Evolutionary conservation across 1,139 yeast species (phyloP), one percentile per base, ranked within the genome.

Genomic region (Cylindricascospora bacillispora): DNA sequence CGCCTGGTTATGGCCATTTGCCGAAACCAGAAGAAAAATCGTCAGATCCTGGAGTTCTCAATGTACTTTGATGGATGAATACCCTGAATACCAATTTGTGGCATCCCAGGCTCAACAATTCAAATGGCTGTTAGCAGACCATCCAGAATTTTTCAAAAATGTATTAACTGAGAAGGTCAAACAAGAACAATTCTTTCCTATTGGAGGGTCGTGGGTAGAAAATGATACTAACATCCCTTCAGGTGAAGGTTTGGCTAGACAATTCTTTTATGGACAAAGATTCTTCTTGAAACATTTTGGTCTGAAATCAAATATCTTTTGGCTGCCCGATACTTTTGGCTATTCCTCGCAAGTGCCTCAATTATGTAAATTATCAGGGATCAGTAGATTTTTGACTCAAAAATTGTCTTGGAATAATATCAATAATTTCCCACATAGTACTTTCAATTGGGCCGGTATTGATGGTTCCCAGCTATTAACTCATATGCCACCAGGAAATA

Each of bases 131-230:
- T 66, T 72, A 40, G 60, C 72, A 35, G 89, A 83, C 49, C 92
- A 89, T 47, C 95, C 97, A 0, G 82, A 75, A 24, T 65, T 82
- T 25, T 82, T 73, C 44, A 55, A 60, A 21, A 65, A 71, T 35
- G 65, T 82, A 23, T 35, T 60, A 11, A 66, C 74, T 43, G 67
- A 71, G 26, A 82, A 82, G 36, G 77, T 77, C 31, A 62, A 70
- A 31, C 70, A 72, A 22, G 81, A 81, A 32, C 77, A 80, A 43
- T 89, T 86, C 49, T 65, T 83, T 30, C 93, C 95, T 10, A 70
- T 89, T 41, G 98, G 98, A 33, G 97, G 97, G 3, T 74, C 94
- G 0, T 89, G 97, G 97, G 97, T 89, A 28, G 98, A 89, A 56
- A 80, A 83, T 52, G 98, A 89, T 54, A 86, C 97, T 12, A 89